These are phyloP conservation scores for Omphalotus guepiniiformis DNA, from an alignment of 768 basidiomycete species.

Conservation along the genomic window DNA sequence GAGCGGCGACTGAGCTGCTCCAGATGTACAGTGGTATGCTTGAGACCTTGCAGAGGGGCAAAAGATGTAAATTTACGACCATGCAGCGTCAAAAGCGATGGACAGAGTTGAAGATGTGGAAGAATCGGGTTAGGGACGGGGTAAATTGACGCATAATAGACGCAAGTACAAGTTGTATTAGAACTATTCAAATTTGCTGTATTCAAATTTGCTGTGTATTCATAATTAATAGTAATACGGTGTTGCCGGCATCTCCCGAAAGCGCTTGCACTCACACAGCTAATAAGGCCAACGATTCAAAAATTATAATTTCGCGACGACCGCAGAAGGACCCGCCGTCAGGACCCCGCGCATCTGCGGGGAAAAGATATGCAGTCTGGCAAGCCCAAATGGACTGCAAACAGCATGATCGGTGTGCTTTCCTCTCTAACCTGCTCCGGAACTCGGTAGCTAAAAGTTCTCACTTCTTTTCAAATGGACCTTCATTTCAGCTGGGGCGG, in stretches of 20 bases:
- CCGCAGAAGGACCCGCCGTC: conserved; percentile 18
- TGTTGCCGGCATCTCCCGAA: no score
- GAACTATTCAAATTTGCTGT: no score
- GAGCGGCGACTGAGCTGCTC: no score
- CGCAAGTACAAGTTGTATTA: no score
- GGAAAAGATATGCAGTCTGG: conserved; percentile 64
- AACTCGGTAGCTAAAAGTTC: conserved; percentile 11
- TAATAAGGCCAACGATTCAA: neutral
- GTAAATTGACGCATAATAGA: neutral
- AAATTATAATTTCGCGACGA: conserved; percentile 12
- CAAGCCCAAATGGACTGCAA: conserved; percentile 61
- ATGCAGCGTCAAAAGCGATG: no score
- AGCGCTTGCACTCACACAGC: no score
- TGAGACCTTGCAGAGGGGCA: no score
- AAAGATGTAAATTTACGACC: no score
- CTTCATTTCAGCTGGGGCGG: conserved; percentile 72
- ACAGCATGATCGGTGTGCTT: conserved; percentile 77
- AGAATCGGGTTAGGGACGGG: no score
- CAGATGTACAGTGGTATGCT: no score
- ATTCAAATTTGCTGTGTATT: neutral
- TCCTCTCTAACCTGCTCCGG: neutral
- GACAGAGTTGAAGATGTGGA: no score
- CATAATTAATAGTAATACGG: neutral
- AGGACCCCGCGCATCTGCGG: conserved; percentile 54
- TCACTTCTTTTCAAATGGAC: conserved; percentile 7